These are phyloP conservation scores for Vinca minor DNA, from an alignment of 257 asterid genomes.

Conservation along the genomic window DNA sequence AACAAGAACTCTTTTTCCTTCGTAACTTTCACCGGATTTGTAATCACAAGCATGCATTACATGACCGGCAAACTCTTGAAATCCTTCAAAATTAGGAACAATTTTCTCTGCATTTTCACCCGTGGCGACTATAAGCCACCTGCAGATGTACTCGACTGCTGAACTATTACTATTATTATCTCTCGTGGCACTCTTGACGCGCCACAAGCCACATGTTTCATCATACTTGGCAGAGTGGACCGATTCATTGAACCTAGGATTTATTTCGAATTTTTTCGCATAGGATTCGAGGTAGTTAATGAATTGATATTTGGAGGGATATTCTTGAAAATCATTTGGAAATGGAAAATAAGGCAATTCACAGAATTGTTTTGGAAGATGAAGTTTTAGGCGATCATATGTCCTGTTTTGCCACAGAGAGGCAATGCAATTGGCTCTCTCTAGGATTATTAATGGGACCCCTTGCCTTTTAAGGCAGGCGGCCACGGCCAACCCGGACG, in stretches of 20 bases:
- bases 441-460: conserved; percentile 77
- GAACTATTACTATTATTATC: conserved; percentile 12
- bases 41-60: conserved; percentile 77
- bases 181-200: conserved; percentile 31
- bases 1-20: conserved; percentile 57
- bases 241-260: conserved; percentile 58
- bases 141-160: conserved; percentile 50
- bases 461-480: conserved; percentile 72
- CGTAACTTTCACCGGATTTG: conserved; percentile 56
- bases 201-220: conserved; percentile 68
- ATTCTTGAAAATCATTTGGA: conserved; percentile 58
- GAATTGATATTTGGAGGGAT: conserved; percentile 70
- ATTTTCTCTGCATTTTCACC: conserved; percentile 86
- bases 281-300: conserved; percentile 61
- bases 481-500: conserved; percentile 78
- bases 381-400: conserved; percentile 79
- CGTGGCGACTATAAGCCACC: conserved; percentile 87
- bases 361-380: conserved; percentile 77
- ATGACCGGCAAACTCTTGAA: conserved; percentile 42
- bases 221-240: conserved; percentile 59
- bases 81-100: conserved; percentile 61
- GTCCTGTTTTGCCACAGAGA: conserved; percentile 77
- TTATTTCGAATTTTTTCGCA: conserved; percentile 40
- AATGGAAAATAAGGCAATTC: conserved; percentile 66
- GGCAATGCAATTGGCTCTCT: conserved; percentile 84